Evolutionary conservation across 192 early-diverging fungal genomes (phyloP).

Genomic region (Piromyces finnis): DNA sequence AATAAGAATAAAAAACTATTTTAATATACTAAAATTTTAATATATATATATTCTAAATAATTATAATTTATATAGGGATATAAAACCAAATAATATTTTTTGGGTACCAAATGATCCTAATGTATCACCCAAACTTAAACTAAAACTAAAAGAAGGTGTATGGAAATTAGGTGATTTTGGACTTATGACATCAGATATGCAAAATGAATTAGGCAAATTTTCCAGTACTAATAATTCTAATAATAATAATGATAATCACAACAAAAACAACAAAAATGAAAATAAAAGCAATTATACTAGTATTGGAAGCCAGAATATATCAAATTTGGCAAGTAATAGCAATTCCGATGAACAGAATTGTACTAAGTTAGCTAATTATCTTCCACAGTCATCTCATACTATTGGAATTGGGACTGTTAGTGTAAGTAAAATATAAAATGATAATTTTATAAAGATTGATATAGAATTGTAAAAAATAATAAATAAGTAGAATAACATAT

Average conservation of each 20-base stretch:
- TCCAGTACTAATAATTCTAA: not conserved
- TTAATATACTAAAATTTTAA: too few relatives aligned
- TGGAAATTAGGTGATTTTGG: constrained; percentile 82
- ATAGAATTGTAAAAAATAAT: not conserved
- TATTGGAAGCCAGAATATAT: too few relatives aligned
- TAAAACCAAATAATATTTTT: constrained; percentile 59
- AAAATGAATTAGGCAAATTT: not conserved
- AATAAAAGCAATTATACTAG: too few relatives aligned
- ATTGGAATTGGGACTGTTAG: not conserved
- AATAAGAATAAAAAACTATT: too few relatives aligned
- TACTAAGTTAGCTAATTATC: not conserved
- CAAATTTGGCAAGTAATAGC: too few relatives aligned
- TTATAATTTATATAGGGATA: too few relatives aligned
- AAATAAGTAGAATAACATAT: too few relatives aligned
- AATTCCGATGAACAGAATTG: not conserved
- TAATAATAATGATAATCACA: too few relatives aligned
- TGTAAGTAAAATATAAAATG: not conserved
- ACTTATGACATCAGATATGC: constrained; percentile 24
- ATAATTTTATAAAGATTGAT: too few relatives aligned
- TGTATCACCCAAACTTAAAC: not conserved
- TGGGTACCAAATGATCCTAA: constrained; percentile 4
- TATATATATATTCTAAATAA: too few relatives aligned
- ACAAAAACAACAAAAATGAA: not conserved
- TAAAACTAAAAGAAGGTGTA: not conserved
- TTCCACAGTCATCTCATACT: not conserved